Conservation (phyloP, 2,329 filamentous ascomycete genomes). For the Aspergillus phoenicis region DNA sequence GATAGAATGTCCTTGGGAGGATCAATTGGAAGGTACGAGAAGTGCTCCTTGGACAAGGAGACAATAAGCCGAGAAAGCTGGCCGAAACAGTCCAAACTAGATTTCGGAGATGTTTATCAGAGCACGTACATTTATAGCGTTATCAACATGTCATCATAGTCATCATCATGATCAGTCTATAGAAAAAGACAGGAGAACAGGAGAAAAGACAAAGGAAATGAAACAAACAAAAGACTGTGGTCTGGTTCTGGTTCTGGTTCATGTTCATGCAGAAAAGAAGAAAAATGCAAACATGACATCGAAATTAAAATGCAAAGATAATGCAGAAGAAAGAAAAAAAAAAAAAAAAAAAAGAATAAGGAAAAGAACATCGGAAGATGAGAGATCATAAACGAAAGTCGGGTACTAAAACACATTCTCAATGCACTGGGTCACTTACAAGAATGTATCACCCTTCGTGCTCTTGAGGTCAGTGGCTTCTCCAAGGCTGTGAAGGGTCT, state of each 20-base stretch:
- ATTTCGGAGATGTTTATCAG: slow-evolving; percentile 41
- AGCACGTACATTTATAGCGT: slow-evolving; percentile 46
- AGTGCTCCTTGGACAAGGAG: slow-evolving; percentile 55
- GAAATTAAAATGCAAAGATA: not conserved
- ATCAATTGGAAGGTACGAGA: slow-evolving; percentile 54
- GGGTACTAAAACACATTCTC: slow-evolving; percentile 22
- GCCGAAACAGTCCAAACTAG: slow-evolving; percentile 56
- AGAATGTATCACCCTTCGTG: slow-evolving; percentile 53
- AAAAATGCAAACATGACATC: slow-evolving; percentile 1
- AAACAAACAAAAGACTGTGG: slow-evolving; percentile 20
- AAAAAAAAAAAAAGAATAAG: slow-evolving; percentile 15
- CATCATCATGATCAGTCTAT: slow-evolving; percentile 29
- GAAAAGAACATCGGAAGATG: slow-evolving; percentile 13
- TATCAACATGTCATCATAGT: slow-evolving; percentile 32
- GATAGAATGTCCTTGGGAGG: slow-evolving; percentile 54
- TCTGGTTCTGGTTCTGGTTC: slow-evolving; percentile 12
- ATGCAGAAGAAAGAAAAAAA: slow-evolving; percentile 7
- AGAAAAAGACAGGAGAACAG: slow-evolving; percentile 11
- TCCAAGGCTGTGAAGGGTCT: slow-evolving; percentile 53
- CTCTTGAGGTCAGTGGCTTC: slow-evolving; percentile 56
- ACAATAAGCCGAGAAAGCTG: slow-evolving; percentile 56
- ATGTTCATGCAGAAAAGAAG: slow-evolving; percentile 13
- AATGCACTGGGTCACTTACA: slow-evolving; percentile 47
- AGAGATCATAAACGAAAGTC: slow-evolving; percentile 18
- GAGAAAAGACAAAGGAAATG: slow-evolving; percentile 20